Percentiles rank a stretch among this genome's conserved stretches.
Conservation (phyloP, 306 rosid genomes). For the Mucuna pruriens region DNA sequence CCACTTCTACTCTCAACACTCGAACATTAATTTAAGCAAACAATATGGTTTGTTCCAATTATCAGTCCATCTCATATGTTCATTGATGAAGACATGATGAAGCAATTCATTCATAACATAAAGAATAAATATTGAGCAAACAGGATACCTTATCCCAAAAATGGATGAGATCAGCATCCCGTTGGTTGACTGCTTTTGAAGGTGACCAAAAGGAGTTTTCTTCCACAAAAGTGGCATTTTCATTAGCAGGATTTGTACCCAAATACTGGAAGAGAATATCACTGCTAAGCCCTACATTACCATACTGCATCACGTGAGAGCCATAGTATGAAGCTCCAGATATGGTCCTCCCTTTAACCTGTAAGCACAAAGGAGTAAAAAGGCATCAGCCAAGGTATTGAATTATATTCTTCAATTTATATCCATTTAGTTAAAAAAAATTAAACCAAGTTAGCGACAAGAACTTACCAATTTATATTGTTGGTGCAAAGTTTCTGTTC, state of each 20-base stretch:
- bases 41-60: background rate
- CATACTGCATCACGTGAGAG: slow-evolving; percentile 98
- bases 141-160: slow-evolving; percentile 88
- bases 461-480: slow-evolving; percentile 84
- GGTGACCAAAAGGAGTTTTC: slow-evolving; percentile 68
- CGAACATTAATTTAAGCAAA: background rate
- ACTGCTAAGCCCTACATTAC: slow-evolving; percentile 61
- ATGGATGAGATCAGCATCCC: slow-evolving; percentile 96
- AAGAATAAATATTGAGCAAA: background rate
- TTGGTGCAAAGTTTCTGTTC: slow-evolving; percentile 79
- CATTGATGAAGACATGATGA: background rate
- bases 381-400: slow-evolving; percentile 25
- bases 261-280: slow-evolving; percentile 57
- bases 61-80: background rate
- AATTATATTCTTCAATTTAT: background rate
- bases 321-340: slow-evolving; percentile 57
- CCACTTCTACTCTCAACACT: background rate
- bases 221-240: slow-evolving; percentile 70
- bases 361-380: slow-evolving; percentile 33
- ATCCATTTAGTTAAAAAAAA: background rate
- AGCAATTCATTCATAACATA: slow-evolving; percentile 21
- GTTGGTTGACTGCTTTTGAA: slow-evolving; percentile 73
- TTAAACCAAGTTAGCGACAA: slow-evolving; percentile 20
- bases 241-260: slow-evolving; percentile 96
- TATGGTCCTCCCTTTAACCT: slow-evolving; percentile 85